Percentiles rank a stretch among this genome's conserved stretches.
These are phyloP conservation scores for Fomitopsis schrenkii DNA, from an alignment of 1,284 basidiomycete genomes.

Conservation along the genomic window DNA sequence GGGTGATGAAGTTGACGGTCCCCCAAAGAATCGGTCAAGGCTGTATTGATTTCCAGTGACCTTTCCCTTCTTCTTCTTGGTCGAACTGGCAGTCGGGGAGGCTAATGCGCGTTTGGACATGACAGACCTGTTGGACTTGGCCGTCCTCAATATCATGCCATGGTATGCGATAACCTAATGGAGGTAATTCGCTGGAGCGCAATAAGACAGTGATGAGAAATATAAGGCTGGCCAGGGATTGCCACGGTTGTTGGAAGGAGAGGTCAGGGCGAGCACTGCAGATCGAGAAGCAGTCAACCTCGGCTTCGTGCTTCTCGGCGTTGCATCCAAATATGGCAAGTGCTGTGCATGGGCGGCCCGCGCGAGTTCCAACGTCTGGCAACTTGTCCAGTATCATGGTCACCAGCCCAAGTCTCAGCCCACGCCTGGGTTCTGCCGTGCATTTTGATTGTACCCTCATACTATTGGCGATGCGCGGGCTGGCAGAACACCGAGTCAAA, in stretches of 20 bases:
- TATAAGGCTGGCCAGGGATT: background rate
- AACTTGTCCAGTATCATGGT: too few relatives aligned
- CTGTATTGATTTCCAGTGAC: constrained; percentile 20
- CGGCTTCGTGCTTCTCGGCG: background rate
- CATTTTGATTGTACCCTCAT: background rate
- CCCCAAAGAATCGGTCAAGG: constrained; percentile 27
- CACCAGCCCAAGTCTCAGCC: too few relatives aligned
- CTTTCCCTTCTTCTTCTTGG: constrained; percentile 26
- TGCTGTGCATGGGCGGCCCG: constrained; percentile 1
- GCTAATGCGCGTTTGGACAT: constrained; percentile 27
- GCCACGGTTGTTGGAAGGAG: background rate
- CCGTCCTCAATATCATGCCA: background rate
- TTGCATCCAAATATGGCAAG: background rate
- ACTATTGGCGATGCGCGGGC: background rate
- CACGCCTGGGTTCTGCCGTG: background rate
- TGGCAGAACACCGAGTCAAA: background rate
- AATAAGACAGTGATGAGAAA: background rate
- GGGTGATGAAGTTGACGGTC: constrained; percentile 4
- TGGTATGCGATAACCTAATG: background rate
- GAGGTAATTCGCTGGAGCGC: background rate
- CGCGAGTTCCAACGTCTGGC: background rate
- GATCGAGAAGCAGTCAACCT: background rate
- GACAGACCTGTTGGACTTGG: background rate
- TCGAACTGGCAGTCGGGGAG: constrained; percentile 18
- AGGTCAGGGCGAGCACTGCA: background rate